These are phyloP conservation scores for Bondarzewia mesenterica DNA, from an alignment of 1,284 basidiomycete species.

Conservation along the genomic window DNA sequence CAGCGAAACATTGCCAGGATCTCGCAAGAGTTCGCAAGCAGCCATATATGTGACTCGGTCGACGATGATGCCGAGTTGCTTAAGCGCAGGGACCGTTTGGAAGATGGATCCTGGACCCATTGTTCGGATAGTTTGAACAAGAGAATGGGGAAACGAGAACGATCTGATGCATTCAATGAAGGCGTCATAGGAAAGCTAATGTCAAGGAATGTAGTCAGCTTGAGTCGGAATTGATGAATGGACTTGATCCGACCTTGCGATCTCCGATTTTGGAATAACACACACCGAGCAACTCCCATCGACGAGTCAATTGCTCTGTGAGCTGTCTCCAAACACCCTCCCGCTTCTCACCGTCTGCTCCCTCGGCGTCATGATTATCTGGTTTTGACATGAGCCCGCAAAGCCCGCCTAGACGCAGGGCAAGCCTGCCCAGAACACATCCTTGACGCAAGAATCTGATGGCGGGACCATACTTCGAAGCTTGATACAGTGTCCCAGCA, in stretches of 20 bases:
- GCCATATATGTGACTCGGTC: conserved; percentile 62
- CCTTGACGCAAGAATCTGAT: conserved; percentile 58
- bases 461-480: conserved; percentile 46
- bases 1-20: conserved; percentile 39
- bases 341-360: conserved; percentile 19
- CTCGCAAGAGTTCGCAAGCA: conserved; percentile 51
- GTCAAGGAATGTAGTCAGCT: conserved; percentile 1
- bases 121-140: conserved; percentile 25
- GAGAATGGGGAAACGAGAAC: conserved; percentile 42
- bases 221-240: background rate
- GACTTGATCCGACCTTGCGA: conserved; percentile 41
- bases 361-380: conserved; percentile 10
- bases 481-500: conserved; percentile 57
- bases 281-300: conserved; percentile 75
- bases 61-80: conserved; percentile 48
- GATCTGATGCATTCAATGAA: conserved; percentile 43
- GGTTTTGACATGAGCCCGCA: conserved; percentile 1
- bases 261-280: conserved; percentile 71
- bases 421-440: conserved; percentile 43
- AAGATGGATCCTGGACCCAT: conserved; percentile 26
- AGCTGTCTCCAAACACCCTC: conserved; percentile 50
- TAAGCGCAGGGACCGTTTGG: conserved; percentile 30
- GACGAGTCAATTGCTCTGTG: conserved; percentile 52
- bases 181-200: conserved; percentile 55
- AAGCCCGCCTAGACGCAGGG: conserved; percentile 26